Evolutionary conservation across 768 basidiomycete genomes (phyloP).

Genomic region (Amanita exitialis): DNA sequence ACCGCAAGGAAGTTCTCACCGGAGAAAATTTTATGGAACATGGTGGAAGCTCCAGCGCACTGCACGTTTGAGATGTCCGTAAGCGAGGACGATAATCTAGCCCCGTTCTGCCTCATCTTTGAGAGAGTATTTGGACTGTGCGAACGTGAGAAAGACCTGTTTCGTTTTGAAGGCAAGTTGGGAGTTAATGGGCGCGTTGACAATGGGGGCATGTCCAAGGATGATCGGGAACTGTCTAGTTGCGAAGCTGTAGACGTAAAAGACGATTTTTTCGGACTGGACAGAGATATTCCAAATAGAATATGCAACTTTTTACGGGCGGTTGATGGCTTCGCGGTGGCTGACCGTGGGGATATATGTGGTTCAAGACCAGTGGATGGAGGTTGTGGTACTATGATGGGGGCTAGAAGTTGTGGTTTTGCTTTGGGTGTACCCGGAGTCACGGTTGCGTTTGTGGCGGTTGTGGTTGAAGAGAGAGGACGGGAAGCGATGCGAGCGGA

Average conservation of each 20-base stretch:
- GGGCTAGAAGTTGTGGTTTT: conserved; percentile 17
- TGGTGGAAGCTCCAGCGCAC: conserved; percentile 15
- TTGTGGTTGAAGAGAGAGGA: conserved; percentile 57
- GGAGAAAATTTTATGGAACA: conserved; percentile 21
- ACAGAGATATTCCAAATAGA: conserved; percentile 33
- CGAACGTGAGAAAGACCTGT: conserved; percentile 17
- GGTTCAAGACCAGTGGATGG: background rate
- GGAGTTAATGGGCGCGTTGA: conserved; percentile 4
- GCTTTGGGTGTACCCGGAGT: conserved; percentile 45
- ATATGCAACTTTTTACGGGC: conserved; percentile 33
- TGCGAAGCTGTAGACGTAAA: conserved; percentile 24
- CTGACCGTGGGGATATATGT: conserved; percentile 12
- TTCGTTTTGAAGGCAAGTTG: conserved; percentile 20
- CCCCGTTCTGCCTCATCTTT: conserved; percentile 17
- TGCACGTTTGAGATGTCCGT: conserved; percentile 1
- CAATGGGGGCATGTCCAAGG: conserved; percentile 13
- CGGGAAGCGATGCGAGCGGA: conserved; percentile 41
- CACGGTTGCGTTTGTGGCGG: conserved; percentile 50
- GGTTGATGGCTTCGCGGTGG: conserved; percentile 25
- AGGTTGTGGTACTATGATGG: conserved; percentile 16
- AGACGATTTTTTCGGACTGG: conserved; percentile 26
- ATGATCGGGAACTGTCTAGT: conserved; percentile 16
- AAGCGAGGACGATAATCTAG: conserved; percentile 10
- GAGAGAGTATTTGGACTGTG: conserved; percentile 21
- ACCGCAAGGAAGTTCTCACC: conserved; percentile 12